Base-by-base conservation (phyloP, 108 stramenopile species). In the Nitzschia sp. region DNA sequence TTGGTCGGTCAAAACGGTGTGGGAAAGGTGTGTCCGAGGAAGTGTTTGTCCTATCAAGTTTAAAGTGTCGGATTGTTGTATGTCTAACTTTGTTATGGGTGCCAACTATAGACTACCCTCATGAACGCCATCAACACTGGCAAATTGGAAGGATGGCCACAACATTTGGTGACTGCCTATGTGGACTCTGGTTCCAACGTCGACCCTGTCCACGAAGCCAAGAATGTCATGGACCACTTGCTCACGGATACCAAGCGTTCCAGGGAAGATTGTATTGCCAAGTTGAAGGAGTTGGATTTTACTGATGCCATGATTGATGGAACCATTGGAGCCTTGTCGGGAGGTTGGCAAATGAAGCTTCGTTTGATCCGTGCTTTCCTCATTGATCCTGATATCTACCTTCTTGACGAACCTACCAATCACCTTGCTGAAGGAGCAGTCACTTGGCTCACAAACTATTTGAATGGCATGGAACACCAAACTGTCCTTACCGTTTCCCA, bases 301-400 rank as follows among this genome's bases (percentile, higher is more conserved):
- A 90, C 94, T 7, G 83, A 94, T 29, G 79, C 73, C 51, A 92
- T 96, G 83, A 90, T 96, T 59, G 48, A 78, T 8, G 91, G 94
- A 22, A 89, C 90, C 10, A 95, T 99, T 53, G 97, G 95, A 14
- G 87, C 86, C 38, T 76, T 98, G 63, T 92, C 89, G 9, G 99
- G 99, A 11, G 97, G 99, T 21, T 98, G 98, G 98, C 95, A 96
- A 73, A 97, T 98, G 97, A 97, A 98, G 63, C 73, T 93, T 20
- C 65, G 88, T 40, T 70, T 93, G 62, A 86, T 86, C 50, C 80
- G 80, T 60, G 92, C 92, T 42, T 86, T 92, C 42, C 66, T 93
- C 41, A 70, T 90, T 26, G 67, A 93, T 53, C 92, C 97, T 0
- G 98, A 98, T 67, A 96, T 98, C 72, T 84, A 96, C 41, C 68